These are phyloP conservation scores for Penicillium longicatenatum DNA, from an alignment of 495 filamentous ascomycete species.

Conservation along the genomic window DNA sequence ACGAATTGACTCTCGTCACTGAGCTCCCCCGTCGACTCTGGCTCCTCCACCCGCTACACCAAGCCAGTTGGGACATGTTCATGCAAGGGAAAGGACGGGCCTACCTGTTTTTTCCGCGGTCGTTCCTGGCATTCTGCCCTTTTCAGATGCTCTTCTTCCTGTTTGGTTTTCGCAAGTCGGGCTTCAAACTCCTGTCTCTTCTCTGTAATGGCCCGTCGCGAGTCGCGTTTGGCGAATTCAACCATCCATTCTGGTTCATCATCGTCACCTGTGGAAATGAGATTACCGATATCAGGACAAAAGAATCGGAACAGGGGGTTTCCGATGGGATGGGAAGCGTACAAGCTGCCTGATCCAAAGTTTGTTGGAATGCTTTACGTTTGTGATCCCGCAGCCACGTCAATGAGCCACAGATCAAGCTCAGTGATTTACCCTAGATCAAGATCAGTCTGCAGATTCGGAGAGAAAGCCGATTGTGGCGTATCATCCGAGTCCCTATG, in stretches of 20 bases:
- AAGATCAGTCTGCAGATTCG: neutral
- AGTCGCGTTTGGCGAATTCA: slow-evolving; percentile 69
- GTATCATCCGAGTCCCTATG: slow-evolving; percentile 13
- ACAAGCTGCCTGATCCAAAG: slow-evolving; percentile 39
- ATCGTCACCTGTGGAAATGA: slow-evolving; percentile 45
- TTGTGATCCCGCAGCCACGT: slow-evolving; percentile 94
- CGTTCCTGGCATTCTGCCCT: slow-evolving; percentile 47
- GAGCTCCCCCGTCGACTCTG: slow-evolving; percentile 27
- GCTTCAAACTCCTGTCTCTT: slow-evolving; percentile 71
- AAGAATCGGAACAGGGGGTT: neutral
- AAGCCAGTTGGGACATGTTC: neutral
- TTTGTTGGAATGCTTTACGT: slow-evolving; percentile 61
- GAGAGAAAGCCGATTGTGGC: neutral
- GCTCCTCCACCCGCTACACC: slow-evolving; percentile 35
- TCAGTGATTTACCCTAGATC: slow-evolving; percentile 88
- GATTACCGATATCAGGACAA: neutral
- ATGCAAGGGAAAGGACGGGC: slow-evolving; percentile 3
- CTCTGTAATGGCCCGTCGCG: slow-evolving; percentile 63
- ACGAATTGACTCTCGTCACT: slow-evolving; percentile 73
- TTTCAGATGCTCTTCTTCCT: slow-evolving; percentile 66
- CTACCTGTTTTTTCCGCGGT: slow-evolving; percentile 53
- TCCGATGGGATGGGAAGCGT: slow-evolving; percentile 8
- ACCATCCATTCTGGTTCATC: slow-evolving; percentile 90
- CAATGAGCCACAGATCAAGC: slow-evolving; percentile 87
- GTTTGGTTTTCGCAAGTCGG: slow-evolving; percentile 65